Evolutionary conservation across 148 eudicot genomes (phyloP).

Genomic region (Gaultheria prostrata): DNA sequence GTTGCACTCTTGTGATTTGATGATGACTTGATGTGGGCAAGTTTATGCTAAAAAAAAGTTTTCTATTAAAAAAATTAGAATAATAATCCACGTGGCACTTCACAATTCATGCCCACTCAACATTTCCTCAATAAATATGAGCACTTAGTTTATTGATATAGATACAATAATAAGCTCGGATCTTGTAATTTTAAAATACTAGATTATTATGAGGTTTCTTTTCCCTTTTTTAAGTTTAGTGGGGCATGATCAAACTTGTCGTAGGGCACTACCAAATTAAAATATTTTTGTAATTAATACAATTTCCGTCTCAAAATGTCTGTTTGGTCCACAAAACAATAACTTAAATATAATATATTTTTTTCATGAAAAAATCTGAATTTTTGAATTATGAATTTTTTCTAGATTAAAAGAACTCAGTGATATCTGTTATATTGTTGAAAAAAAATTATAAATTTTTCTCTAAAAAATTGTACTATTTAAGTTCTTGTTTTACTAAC

Average conservation of each 20-base stretch:
- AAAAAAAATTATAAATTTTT: no score
- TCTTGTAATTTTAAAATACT: not conserved
- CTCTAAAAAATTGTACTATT: no score
- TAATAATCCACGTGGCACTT: not conserved
- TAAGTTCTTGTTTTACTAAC: no score
- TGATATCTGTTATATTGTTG: no score
- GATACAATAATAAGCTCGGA: constrained; percentile 1
- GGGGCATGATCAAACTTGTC: not conserved
- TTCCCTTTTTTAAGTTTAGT: not conserved
- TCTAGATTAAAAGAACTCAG: no score
- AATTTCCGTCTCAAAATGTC: no score
- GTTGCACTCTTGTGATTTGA: constrained; percentile 4
- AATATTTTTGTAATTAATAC: not conserved
- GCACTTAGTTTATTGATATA: not conserved
- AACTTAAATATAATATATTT: no score
- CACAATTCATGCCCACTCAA: not conserved
- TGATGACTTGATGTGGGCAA: not conserved
- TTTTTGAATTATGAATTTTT: no score
- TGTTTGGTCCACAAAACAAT: no score
- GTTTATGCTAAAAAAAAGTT: not conserved
- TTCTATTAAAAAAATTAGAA: not conserved
- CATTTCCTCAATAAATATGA: constrained; percentile 1
- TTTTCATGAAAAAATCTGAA: no score
- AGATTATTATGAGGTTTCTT: not conserved
- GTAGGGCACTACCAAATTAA: not conserved